Base-by-base conservation (phyloP, 2,329 filamentous ascomycete species). In the Hirsutella thompsonii region DNA sequence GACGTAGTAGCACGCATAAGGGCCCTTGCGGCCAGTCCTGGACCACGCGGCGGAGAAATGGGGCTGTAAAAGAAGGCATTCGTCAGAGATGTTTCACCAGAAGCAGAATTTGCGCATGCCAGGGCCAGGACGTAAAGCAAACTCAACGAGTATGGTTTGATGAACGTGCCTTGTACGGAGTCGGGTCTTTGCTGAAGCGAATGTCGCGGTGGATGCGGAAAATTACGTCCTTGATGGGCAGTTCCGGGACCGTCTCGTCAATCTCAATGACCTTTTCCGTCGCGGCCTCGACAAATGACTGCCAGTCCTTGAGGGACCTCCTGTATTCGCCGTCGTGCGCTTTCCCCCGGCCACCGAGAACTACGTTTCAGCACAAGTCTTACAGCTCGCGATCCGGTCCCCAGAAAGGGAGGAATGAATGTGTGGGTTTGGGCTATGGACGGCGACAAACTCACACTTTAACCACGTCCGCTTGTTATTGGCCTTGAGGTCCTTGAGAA, bases 151-250 rank as follows among this genome's bases (percentile, higher is more conserved):
- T n/a, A 33, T 13, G 30, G 30, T 13, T 16, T 33, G 14, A 18
- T 8, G 11, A 21, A 19, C 36, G 20, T 19, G 13, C 37, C 37
- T 93, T 94, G 67, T 94, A 94, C 0, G 89, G 88, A 2, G 86
- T 92, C 18, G 76, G 83, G 53, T 94, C 81, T 50, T 85, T 83
- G 53, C 74, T 83, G 62, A 94, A 94, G 42, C 88, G 77, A 35
- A 92, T 73, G 52, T 94, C 88, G 51, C 88, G 72, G 60, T 94
- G 87, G 44, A 94, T 92, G 45, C 88, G 80, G 57, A 90, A 94
- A 37, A 87, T 78, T 50, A 94, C 67, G 55, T 94, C 88, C 59
- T 93, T 92, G 41, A 81, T 68, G 2, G 89, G 89, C 19, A 94
- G 66, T 51, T 94, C 87, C 1, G 89, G 89, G 34, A 94, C 76